Base-by-base conservation (phyloP, 2,329 filamentous ascomycete species). In the Zymoseptoria ardabiliae region DNA sequence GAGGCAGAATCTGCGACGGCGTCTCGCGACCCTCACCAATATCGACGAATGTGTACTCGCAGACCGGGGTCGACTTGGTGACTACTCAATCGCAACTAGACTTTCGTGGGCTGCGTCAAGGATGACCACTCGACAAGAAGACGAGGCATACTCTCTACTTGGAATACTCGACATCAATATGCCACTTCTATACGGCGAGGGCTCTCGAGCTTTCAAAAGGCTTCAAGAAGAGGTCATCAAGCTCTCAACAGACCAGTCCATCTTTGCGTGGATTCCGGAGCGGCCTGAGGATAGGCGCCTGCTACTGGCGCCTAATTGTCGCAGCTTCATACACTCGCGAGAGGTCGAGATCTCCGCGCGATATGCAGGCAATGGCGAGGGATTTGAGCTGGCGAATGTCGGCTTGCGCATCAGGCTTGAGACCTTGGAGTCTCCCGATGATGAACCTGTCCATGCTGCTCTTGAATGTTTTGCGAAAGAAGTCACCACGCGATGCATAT, bases 161-260 rank as follows among this genome's bases (percentile, higher is more conserved):
- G 78, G 77, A 0, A 68, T 79, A 0, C 79, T 80, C 21, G 69
- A 68, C 1, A 69, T 79, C 25, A 71, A 75, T 23, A 77, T 80
- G 73, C 72, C 76, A 0, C 61, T 79, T 0, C 51, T 78, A 0
- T 80, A 79, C 55, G 77, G 77, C 0, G 69, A 71, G 51, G 66
- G 68, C 5, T 21, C 30, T 13, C 45, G 45, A 28, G 58, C 57
- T 8, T 59, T 53, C 22, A 35, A 21, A 23, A 48, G 57, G n/a
- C 22, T 55, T 7, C 53, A 59, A 45, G 57, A 59, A n/a, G 58
- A 57, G 49, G 53, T 61, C 21, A 58, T 52, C 11, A 56, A 58
- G 21, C 41, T 56, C n/a, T 41, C 56, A n/a, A 21, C 56, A 23
- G 56, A 58, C 22, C 56, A 58, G n/a, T 58, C 56, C n/a, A 50